Evolutionary conservation across 2,329 filamentous ascomycete species (phyloP).

Genomic region (Beauveria sp.): DNA sequence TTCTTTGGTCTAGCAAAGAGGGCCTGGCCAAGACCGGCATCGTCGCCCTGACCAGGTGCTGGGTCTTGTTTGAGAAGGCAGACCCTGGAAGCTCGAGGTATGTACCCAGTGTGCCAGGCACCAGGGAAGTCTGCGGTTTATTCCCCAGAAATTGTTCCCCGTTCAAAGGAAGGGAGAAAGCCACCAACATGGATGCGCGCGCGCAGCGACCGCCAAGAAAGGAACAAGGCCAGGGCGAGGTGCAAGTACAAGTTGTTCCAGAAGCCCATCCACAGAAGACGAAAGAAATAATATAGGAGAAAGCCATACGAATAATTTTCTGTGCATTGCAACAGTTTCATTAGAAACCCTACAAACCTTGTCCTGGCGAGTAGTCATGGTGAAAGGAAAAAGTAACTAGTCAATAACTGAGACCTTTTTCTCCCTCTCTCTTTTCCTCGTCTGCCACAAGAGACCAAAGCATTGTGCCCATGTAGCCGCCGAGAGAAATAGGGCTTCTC

Average conservation of each 20-base stretch:
- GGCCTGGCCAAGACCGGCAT: too few species aligned
- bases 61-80: not conserved
- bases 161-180: not conserved
- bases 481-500: not conserved
- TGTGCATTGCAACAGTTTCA: not conserved
- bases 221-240: not conserved
- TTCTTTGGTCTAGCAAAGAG: too few species aligned
- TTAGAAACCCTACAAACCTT: not conserved
- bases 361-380: too few species aligned
- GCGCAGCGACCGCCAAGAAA: not conserved
- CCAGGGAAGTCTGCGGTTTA: not conserved
- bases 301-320: not conserved
- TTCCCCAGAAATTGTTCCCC: conserved; percentile 5
- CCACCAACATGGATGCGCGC: not conserved
- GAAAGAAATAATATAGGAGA: not conserved
- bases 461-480: not conserved
- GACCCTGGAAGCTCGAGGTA: not conserved
- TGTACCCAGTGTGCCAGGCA: too few species aligned
- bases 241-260: not conserved
- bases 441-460: not conserved
- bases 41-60: not conserved
- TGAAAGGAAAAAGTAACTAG: too few species aligned
- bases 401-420: not conserved
- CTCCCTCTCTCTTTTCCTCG: too few species aligned
- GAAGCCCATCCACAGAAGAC: not conserved